Percentiles rank a stretch among this genome's conserved stretches.
These are phyloP conservation scores for Hemerocallis citrina DNA, from an alignment of 106 monocot genomes.

Conservation along the genomic window DNA sequence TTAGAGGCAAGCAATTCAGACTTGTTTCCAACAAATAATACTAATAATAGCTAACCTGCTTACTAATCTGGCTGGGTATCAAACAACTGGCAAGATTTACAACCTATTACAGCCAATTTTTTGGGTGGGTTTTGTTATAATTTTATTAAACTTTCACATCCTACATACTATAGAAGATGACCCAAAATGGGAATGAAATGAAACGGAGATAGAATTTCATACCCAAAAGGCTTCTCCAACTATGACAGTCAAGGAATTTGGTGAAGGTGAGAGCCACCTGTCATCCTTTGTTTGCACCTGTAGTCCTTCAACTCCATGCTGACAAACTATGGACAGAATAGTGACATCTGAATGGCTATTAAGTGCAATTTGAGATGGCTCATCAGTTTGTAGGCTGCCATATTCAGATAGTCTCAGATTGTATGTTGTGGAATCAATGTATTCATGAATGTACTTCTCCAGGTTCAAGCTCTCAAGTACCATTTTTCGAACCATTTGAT, in stretches of 20 bases:
- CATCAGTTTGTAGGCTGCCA: background rate
- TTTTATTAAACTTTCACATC: background rate
- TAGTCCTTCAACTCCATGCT: conserved; percentile 8
- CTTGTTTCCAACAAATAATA: background rate
- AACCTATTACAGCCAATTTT: background rate
- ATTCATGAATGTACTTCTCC: background rate
- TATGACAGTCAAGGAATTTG: conserved; percentile 3
- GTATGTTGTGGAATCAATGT: background rate
- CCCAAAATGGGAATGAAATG: background rate
- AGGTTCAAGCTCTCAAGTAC: conserved; percentile 4
- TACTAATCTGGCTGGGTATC: background rate
- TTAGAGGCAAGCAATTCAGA: background rate
- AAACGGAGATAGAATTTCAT: background rate
- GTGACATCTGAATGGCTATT: background rate
- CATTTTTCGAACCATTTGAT: conserved; percentile 10
- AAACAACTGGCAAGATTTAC: too few species aligned
- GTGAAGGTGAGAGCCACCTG: conserved; percentile 6
- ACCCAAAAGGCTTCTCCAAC: conserved; percentile 10
- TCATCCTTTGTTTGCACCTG: conserved; percentile 2
- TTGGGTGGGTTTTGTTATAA: background rate
- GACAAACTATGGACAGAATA: background rate
- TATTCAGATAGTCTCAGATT: background rate
- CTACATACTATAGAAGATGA: too few species aligned
- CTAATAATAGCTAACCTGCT: background rate
- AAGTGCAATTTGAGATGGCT: background rate